Base-by-base conservation (phyloP, 805 yeast species). In the Candida takata region DNA sequence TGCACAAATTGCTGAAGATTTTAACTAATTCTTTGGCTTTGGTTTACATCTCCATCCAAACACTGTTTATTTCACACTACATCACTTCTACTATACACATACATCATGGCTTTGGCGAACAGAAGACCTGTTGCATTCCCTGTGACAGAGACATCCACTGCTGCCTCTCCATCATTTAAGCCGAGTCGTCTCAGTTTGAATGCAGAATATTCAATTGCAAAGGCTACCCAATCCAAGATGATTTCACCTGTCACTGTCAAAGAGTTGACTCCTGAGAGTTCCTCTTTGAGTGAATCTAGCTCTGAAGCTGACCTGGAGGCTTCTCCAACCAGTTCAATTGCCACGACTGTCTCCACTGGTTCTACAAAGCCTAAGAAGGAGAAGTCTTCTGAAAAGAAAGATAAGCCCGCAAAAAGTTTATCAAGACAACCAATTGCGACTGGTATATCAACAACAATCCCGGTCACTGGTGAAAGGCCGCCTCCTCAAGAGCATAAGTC, bases 381-480 rank as follows among this genome's bases (percentile, higher is more conserved):
- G 13, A 43, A 44, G 28, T 38, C 34, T 17, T 34, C 35, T n/a
- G 42, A 40, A 13, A 52, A 52, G 34, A 46, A 49, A 29, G 47
- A 44, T 27, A 51, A 48, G 37, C n/a, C n/a, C n/a, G 47, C 45
- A 25, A 50, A 50, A 34, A 43, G 46, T 5, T 45, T 53, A 3
- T 34, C 51, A 17, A 49, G 52, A 36, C 52, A 50, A 16, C 52
- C 54, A 13, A 47, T 51, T 28, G 83, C 83, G 3, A 76, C 83
- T 27, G 84, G 86, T 33, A 79, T 83, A 26, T 78, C 88, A 11
- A 80, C 87, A 30, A 73, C 83, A 3, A 81, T 83, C 38, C 92
- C 92, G 2, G 84, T 83, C 6, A 79, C 88, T 11, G 90, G 90
- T 25, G 79, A 73, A 43, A 62, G 80, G 44, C 87, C 88, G 31